Percentiles rank a stretch among this genome's conserved stretches.
phyloP scores from a whole-genome alignment of 148 eudicot genomes.

The Hydrangea macrophylla region DNA sequence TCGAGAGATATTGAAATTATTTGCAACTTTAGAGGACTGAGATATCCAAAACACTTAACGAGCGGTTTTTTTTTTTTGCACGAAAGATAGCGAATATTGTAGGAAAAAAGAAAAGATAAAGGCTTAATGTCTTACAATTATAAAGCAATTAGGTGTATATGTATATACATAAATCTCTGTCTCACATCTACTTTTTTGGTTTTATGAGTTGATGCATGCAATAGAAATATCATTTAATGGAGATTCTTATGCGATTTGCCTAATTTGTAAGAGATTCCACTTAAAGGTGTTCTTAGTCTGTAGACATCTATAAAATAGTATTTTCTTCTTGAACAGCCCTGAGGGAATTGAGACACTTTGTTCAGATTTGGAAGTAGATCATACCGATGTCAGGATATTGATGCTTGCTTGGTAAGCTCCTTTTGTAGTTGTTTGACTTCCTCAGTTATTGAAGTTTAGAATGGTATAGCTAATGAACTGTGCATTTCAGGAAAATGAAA shows the following conservation, averaged over 20 bases:
- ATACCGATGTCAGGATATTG: constrained; percentile 76
- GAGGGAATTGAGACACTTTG: constrained; percentile 90
- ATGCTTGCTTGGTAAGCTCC: constrained; percentile 89
- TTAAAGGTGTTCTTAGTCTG: neutral
- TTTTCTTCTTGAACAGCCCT: constrained; percentile 48
- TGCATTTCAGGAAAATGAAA: constrained; percentile 78
- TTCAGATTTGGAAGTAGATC: constrained; percentile 79
- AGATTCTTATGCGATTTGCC: neutral
- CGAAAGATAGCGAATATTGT: too few relatives aligned
- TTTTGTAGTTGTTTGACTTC: neutral
- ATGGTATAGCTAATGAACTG: constrained; percentile 4
- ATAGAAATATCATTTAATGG: neutral
- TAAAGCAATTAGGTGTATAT: neutral
- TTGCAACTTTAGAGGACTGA: neutral
- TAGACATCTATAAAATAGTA: neutral
- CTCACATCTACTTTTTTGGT: neutral
- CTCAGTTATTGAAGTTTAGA: constrained; percentile 7
- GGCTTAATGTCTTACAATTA: too few relatives aligned
- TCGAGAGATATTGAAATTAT: neutral
- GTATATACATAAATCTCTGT: neutral
- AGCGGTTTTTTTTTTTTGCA: too few relatives aligned
- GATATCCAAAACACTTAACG: too few relatives aligned
- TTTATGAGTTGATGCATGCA: neutral
- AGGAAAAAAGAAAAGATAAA: too few relatives aligned
- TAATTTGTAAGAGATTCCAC: neutral